Conservation (phyloP, 1,139 yeast genomes). For the Candida neerlandica region DNA sequence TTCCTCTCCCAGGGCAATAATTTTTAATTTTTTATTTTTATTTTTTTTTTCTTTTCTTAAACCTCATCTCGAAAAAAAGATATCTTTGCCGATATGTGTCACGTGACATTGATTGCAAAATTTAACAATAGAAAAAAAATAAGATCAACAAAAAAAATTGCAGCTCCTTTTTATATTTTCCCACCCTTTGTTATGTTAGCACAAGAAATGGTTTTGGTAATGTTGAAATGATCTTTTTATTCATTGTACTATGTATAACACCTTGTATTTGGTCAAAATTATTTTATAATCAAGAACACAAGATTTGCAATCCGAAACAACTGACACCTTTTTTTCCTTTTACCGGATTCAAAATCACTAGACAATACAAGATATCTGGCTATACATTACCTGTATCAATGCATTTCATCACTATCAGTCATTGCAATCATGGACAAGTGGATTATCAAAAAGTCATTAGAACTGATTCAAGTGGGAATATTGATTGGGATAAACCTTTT, state of each 20-base stretch:
- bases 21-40: not conserved
- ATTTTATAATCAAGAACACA: constrained; percentile 26
- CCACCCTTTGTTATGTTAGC: not conserved
- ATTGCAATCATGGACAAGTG: constrained; percentile 57
- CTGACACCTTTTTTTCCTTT: constrained; percentile 38
- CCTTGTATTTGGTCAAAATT: not conserved
- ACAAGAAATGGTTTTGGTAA: not conserved
- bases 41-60: not conserved
- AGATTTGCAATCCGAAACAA: constrained; percentile 37
- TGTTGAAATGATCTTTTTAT: not conserved
- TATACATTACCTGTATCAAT: constrained; percentile 38
- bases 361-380: constrained; percentile 50
- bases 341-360: constrained; percentile 61
- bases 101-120: not conserved
- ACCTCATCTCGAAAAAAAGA: constrained; percentile 3
- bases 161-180: not conserved
- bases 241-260: not conserved
- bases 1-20: not conserved
- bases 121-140: not conserved
- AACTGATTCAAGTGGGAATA: constrained; percentile 38
- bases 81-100: not conserved
- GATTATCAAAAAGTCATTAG: constrained; percentile 46
- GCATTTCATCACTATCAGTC: constrained; percentile 52
- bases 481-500: constrained; percentile 56
- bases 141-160: not conserved